These are phyloP conservation scores for Talaromyces sp. DNA, from an alignment of 2,329 filamentous ascomycete genomes.

Conservation along the genomic window DNA sequence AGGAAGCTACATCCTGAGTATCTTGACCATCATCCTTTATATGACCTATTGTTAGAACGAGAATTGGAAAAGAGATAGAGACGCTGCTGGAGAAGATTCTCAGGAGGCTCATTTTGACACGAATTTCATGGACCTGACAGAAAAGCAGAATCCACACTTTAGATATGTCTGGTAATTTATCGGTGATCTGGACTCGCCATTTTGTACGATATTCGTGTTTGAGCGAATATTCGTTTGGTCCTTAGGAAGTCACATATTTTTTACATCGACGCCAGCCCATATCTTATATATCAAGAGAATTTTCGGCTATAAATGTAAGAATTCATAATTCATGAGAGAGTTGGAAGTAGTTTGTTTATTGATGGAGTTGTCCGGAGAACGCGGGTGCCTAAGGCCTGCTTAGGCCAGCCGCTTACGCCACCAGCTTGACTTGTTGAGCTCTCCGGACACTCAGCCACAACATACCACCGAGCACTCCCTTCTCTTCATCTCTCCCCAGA, in stretches of 20 bases:
- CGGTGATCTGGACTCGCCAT: background rate
- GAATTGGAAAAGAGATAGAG: slow-evolving; percentile 51
- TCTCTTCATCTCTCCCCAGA: background rate
- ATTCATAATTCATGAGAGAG: background rate
- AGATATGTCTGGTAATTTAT: background rate
- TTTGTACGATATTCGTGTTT: background rate
- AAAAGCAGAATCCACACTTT: slow-evolving; percentile 1
- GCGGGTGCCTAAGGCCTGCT: slow-evolving; percentile 10
- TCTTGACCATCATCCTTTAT: background rate
- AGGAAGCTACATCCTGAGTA: background rate
- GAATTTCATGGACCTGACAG: background rate
- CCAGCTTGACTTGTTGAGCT: background rate
- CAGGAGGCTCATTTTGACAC: background rate
- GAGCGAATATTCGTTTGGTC: background rate
- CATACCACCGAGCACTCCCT: background rate
- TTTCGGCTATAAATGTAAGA: background rate
- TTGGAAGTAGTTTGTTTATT: background rate
- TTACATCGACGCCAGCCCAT: background rate
- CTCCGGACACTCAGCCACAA: slow-evolving; percentile 8
- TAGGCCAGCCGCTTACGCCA: slow-evolving; percentile 9
- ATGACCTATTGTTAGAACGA: slow-evolving; percentile 44
- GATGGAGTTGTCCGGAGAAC: background rate
- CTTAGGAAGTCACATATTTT: background rate
- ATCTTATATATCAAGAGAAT: background rate
- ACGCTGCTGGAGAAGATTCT: slow-evolving; percentile 23